A percentile compares a stretch with the other conserved stretches of the same genome.
phyloP scores from a whole-genome alignment of 1,284 basidiomycete species.

The Wolfiporia cocos region DNA sequence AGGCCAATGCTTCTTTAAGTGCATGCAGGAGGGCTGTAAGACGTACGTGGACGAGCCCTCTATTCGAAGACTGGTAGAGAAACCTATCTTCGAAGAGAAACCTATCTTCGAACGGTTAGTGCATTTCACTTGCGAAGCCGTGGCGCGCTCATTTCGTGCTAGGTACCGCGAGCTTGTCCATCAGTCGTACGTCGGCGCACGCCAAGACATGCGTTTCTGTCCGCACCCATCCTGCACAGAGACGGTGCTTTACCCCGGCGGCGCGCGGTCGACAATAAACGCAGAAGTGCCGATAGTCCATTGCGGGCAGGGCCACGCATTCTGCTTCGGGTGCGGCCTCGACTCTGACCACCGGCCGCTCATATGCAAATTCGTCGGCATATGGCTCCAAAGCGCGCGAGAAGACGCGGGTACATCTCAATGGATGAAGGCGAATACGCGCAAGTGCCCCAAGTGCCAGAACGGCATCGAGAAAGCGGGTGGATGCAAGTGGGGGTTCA shows the following conservation, averaged over 20 bases:
- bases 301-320: constrained; percentile 41
- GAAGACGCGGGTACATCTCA: constrained; percentile 68
- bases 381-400: constrained; percentile 61
- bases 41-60: constrained; percentile 43
- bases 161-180: constrained; percentile 54
- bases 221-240: constrained; percentile 34
- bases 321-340: constrained; percentile 53
- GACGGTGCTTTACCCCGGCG: constrained; percentile 28
- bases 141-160: background rate
- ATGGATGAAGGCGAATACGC: constrained; percentile 68
- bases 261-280: constrained; percentile 35
- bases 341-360: constrained; percentile 55
- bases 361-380: constrained; percentile 49
- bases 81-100: too few species aligned
- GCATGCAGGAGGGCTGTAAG: constrained; percentile 57
- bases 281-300: constrained; percentile 52
- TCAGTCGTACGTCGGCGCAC: constrained; percentile 56
- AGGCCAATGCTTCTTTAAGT: constrained; percentile 55
- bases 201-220: constrained; percentile 51
- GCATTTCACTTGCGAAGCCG: background rate
- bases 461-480: constrained; percentile 72
- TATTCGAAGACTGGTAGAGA: constrained; percentile 35
- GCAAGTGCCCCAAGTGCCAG: constrained; percentile 59
- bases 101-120: constrained; percentile 30
- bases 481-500: constrained; percentile 53